Percentiles rank a stretch among this genome's conserved stretches.
Evolutionary conservation across 768 basidiomycete genomes (phyloP).

Genomic region (Cubamyces sp.): DNA sequence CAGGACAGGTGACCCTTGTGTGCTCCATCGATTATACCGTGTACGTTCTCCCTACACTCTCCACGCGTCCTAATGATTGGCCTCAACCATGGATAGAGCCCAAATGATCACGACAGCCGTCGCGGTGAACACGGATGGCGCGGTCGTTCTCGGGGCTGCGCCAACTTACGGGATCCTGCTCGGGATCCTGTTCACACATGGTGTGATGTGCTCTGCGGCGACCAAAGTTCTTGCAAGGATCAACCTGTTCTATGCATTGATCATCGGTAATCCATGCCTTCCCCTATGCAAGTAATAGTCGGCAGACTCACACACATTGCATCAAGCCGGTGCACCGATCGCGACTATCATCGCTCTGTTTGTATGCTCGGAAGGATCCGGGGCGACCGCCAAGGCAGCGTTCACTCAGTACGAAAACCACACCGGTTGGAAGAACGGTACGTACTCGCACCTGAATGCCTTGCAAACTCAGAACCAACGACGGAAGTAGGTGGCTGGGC

Average conservation of each 20-base stretch:
- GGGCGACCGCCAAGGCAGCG: slow-evolving; percentile 66
- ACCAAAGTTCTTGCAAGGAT: slow-evolving; percentile 65
- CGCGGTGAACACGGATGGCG: slow-evolving; percentile 58
- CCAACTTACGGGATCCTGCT: slow-evolving; percentile 70
- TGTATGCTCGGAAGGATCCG: slow-evolving; percentile 54
- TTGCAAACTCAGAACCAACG: neutral
- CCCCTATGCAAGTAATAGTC: too few relatives aligned
- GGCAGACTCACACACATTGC: neutral
- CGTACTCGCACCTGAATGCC: slow-evolving; percentile 32
- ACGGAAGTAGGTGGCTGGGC: slow-evolving; percentile 63
- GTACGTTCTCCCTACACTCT: slow-evolving; percentile 32
- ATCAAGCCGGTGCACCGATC: slow-evolving; percentile 61
- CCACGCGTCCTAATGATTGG: neutral
- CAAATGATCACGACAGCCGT: slow-evolving; percentile 80
- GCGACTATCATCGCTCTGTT: slow-evolving; percentile 65
- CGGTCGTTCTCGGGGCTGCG: slow-evolving; percentile 51
- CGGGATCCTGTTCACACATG: slow-evolving; percentile 64
- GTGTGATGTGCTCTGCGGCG: slow-evolving; percentile 73
- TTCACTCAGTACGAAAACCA: slow-evolving; percentile 73
- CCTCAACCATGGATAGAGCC: slow-evolving; percentile 43
- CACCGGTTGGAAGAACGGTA: slow-evolving; percentile 67
- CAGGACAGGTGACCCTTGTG: slow-evolving; percentile 69
- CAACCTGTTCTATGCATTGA: slow-evolving; percentile 66
- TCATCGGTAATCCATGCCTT: slow-evolving; percentile 51
- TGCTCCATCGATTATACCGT: slow-evolving; percentile 76